Base-by-base conservation (phyloP, 176 grass and related monocot genomes). In the Elaeis guineensis region DNA sequence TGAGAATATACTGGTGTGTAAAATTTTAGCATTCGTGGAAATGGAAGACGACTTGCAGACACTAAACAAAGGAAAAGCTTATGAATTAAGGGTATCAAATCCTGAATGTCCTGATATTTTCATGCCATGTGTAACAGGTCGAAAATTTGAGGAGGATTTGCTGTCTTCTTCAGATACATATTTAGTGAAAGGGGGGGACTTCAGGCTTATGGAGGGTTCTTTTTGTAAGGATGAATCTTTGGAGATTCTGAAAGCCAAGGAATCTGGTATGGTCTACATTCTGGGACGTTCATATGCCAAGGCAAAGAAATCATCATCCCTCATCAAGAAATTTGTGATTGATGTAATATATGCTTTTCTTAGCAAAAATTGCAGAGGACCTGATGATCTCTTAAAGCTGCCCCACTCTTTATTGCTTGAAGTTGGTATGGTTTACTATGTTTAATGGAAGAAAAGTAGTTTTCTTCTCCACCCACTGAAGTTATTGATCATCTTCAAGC, bases 21-120 rank as follows among this genome's bases (percentile, higher is more conserved):
- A 52, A 24, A 54, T 68, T 44, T 26, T 51, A 35, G 65, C 52
- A 18, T 68, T 68, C 26, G 51, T 68, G n/a, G 54, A 55, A 19
- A 55, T 21, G 21, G 54, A 55, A 55, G 17, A 21, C 12, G 8
- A 55, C 35, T 44, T 44, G 35, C 35, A 44, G 11, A 3, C 35
- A 2, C 35, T 44, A 44, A 44, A 44, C 35, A 44, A 14, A 2
- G 35, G 35, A 44, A 44, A 2, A 44, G 9, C 11, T 44, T 44
- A 44, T 12, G 35, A 14, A 2, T 44, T 12, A 12, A 44, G 35
- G 35, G 2, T 44, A 44, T 44, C 11, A 12, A 44, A 44, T 44
- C 35, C 35, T 44, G 35, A 44, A 44, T 44, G 35, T 44, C 35
- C 35, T 44, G 35, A 44, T 44, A 12, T 14, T 44, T 44, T 12